Percentiles rank a stretch among this genome's conserved stretches.
These are phyloP conservation scores for Globisporangium splendens DNA, from an alignment of 352 stramenopile genomes.

Conservation along the genomic window DNA sequence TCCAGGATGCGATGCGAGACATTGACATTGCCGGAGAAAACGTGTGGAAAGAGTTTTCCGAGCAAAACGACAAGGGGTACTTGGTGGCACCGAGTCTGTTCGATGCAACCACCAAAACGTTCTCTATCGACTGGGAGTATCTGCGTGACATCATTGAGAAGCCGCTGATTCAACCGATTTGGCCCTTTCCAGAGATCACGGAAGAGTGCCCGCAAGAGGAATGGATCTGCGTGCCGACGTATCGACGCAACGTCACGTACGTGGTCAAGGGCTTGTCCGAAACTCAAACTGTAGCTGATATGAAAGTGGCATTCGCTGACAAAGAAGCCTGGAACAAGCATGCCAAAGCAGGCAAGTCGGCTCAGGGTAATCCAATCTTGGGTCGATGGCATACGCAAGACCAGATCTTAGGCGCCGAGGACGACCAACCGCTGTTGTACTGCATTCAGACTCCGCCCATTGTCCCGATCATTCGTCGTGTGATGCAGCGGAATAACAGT, in stretches of 20 bases:
- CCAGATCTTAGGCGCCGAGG: slow-evolving; percentile 53
- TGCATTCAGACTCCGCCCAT: slow-evolving; percentile 70
- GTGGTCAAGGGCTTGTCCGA: slow-evolving; percentile 41
- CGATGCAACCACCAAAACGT: not conserved
- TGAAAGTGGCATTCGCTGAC: slow-evolving; percentile 41
- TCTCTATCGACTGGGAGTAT: slow-evolving; percentile 63
- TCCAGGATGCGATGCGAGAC: slow-evolving; percentile 66
- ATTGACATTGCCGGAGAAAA: slow-evolving; percentile 54
- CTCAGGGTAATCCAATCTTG: slow-evolving; percentile 67
- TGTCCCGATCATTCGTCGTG: slow-evolving; percentile 74
- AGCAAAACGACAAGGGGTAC: slow-evolving; percentile 88
- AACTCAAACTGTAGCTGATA: slow-evolving; percentile 33
- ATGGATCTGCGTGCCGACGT: slow-evolving; percentile 72
- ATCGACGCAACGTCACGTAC: slow-evolving; percentile 72
- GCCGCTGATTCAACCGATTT: slow-evolving; percentile 63
- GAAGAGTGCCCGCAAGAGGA: slow-evolving; percentile 28
- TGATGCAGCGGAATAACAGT: slow-evolving; percentile 76
- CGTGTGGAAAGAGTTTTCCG: slow-evolving; percentile 79
- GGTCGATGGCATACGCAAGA: slow-evolving; percentile 72
- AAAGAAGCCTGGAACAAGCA: slow-evolving; percentile 46
- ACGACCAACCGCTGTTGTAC: slow-evolving; percentile 59
- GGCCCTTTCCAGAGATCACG: slow-evolving; percentile 38
- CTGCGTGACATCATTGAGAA: slow-evolving; percentile 55
- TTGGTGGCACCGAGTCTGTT: slow-evolving; percentile 60
- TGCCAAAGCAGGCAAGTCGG: slow-evolving; percentile 63